A percentile compares a stretch with the other conserved stretches of the same genome.
phyloP scores from a whole-genome alignment of 768 basidiomycete species.

The Suillus subluteus region DNA sequence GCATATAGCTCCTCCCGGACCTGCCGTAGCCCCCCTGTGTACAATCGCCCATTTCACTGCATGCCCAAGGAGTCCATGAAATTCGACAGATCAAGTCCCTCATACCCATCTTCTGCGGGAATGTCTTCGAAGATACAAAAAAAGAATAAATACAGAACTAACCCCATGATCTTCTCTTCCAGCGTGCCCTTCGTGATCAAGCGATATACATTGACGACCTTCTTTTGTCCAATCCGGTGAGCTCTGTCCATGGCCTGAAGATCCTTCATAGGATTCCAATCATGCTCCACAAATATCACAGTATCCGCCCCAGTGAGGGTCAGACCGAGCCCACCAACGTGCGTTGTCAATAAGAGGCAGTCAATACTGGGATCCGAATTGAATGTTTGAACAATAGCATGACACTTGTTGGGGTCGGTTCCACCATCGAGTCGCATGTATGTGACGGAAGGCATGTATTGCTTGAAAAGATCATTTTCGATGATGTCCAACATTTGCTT shows the following conservation, averaged over 20 bases:
- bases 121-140: slow-evolving; percentile 73
- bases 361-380: slow-evolving; percentile 98
- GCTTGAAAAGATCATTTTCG: slow-evolving; percentile 89
- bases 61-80: slow-evolving; percentile 87
- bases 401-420: slow-evolving; percentile 91
- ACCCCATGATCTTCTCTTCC: slow-evolving; percentile 99
- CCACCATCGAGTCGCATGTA: slow-evolving; percentile 98
- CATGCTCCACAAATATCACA: slow-evolving; percentile 98
- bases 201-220: slow-evolving; percentile 98
- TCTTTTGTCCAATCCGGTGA: slow-evolving; percentile 97
- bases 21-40: no score
- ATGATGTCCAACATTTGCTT: slow-evolving; percentile 99
- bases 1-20: no score
- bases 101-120: slow-evolving; percentile 91
- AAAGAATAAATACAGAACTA: slow-evolving; percentile 28
- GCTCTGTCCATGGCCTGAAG: slow-evolving; percentile 99
- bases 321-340: slow-evolving; percentile 94
- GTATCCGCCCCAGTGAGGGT: slow-evolving; percentile 98
- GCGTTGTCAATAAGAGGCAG: slow-evolving; percentile 94
- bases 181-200: slow-evolving; percentile 95
- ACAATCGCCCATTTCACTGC: slow-evolving; percentile 29
- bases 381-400: slow-evolving; percentile 97
- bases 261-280: slow-evolving; percentile 99
- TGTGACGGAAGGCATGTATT: slow-evolving; percentile 92
- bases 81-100: slow-evolving; percentile 79